Percentiles rank a stretch among this genome's conserved stretches.
These are phyloP conservation scores for Leishmania tarentolae DNA, from an alignment of 208 protist species.

Conservation along the genomic window DNA sequence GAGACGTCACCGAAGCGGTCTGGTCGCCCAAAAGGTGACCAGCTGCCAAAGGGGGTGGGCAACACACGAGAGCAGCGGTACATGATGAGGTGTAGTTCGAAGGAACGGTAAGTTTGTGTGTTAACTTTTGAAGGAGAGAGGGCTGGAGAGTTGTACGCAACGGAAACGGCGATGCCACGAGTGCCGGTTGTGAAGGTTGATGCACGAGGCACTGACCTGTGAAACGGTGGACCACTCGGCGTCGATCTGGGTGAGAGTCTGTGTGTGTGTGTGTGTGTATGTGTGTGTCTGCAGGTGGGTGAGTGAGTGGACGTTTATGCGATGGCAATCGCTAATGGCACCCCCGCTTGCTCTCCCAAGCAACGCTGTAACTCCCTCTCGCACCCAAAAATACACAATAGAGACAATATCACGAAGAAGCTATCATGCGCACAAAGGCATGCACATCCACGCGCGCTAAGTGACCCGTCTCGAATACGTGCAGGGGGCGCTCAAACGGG, in stretches of 20 bases:
- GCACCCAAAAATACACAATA: not conserved
- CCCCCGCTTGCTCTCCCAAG: not conserved
- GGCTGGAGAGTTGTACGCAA: not conserved
- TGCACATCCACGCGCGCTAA: not conserved
- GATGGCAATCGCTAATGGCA: not conserved
- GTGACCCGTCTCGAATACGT: not conserved
- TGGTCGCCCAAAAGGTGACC: slow-evolving; percentile 28
- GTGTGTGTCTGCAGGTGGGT: too few relatives aligned
- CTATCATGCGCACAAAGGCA: not conserved
- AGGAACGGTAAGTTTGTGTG: not conserved
- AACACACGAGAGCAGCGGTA: slow-evolving; percentile 12
- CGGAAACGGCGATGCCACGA: not conserved
- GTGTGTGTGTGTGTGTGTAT: not conserved
- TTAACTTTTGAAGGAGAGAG: not conserved
- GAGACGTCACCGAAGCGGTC: slow-evolving; percentile 25
- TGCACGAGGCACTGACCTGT: not conserved
- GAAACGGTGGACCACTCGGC: not conserved
- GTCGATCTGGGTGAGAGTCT: not conserved
- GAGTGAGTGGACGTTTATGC: not conserved
- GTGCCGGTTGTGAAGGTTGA: not conserved
- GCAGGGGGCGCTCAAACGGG: not conserved
- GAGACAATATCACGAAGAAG: not conserved
- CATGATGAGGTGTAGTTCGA: slow-evolving; percentile 4
- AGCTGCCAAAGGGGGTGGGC: slow-evolving; percentile 11
- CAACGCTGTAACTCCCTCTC: not conserved